Percentiles rank a stretch among this genome's conserved stretches.
Evolutionary conservation across 2,329 filamentous ascomycete species (phyloP).

Genomic region (Neonectria neomacrospora): DNA sequence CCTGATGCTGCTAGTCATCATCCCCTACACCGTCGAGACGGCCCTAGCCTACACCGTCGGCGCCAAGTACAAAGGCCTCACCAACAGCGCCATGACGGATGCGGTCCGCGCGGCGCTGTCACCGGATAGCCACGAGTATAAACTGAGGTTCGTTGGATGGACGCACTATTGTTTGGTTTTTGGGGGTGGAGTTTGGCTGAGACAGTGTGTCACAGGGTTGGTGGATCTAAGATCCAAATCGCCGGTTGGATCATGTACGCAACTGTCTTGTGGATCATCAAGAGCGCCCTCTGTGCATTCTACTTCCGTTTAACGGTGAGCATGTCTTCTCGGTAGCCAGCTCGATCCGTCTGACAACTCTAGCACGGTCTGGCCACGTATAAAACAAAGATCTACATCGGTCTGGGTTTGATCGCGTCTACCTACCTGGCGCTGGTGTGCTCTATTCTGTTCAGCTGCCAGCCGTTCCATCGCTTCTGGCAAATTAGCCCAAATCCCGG

Average conservation of each 20-base stretch:
- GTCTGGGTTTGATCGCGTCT: conserved; percentile 47
- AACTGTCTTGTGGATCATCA: conserved; percentile 62
- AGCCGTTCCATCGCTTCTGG: conserved; percentile 52
- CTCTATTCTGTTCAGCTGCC: conserved; percentile 50
- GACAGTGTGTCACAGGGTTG: conserved; percentile 50
- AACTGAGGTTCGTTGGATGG: conserved; percentile 33
- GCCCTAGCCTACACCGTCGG: conserved; percentile 51
- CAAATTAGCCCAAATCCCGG: conserved; percentile 56
- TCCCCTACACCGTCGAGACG: conserved; percentile 44
- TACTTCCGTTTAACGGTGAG: conserved; percentile 61
- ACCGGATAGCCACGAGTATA: conserved; percentile 55
- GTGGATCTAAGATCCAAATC: conserved; percentile 64
- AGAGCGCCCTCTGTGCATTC: conserved; percentile 63
- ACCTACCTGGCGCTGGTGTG: conserved; percentile 50
- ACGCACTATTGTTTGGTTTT: background rate
- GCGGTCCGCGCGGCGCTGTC: conserved; percentile 55
- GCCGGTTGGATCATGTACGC: conserved; percentile 64
- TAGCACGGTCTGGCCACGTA: conserved; percentile 34
- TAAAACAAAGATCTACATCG: conserved; percentile 45
- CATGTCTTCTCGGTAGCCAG: conserved; percentile 42
- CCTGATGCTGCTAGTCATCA: conserved; percentile 43
- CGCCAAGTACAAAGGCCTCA: conserved; percentile 54
- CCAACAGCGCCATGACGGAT: conserved; percentile 63
- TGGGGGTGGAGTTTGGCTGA: conserved; percentile 2
- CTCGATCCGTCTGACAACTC: conserved; percentile 35